Base-by-base conservation (phyloP, 148 eudicot genomes). In the Vaccinium macrocarpon region DNA sequence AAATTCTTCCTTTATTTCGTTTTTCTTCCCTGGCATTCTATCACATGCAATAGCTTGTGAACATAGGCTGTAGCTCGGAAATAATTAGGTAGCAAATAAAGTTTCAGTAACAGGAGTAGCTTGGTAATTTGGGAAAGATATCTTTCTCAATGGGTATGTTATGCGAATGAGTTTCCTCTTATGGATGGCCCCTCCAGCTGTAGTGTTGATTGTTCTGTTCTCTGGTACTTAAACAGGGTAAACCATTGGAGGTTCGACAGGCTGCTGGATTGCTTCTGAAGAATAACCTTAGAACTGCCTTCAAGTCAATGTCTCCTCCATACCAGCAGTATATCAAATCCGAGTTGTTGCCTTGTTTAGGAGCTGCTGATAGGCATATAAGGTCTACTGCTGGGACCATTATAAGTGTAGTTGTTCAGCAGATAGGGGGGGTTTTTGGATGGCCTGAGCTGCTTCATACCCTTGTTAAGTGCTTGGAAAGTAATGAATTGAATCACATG, bases 201-300 rank as follows among this genome's bases (percentile, higher is more conserved):
- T 83, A 15, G 7, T 35, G 27, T 59, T 29, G 55, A 23, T 76
- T 14, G 19, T 57, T 57, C 46, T 51, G 78, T 29, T 82, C 5
- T 27, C 9, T 59, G 23, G 27, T 27, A 6, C 64, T 15, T 81
- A 38, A 84, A 82, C 91, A 97, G 99, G 94, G 95, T 48, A 93
- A 90, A 68, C 88, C 97, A 27, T 86, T 93, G 82, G 99, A 95
- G 88, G 92, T 95, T 64, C 91, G 98, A 70, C 99, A 97, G 88
- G 99, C 98, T 84, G 97, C 99, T 82, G 99, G 99, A 32, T 87
- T 97, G 86, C 96, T 95, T 75, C 83, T 97, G 89, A 97, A 97
- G 85, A 97, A 97, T 87, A 97, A 97, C 90, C 92, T 97, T 9
- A 90, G 94, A 90, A 84, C 85, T 86, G 88, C 94, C 81, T 94